These are phyloP conservation scores for Sphagnum fallax DNA, from an alignment of 228 moss, liverwort and hornwort species.

Conservation along the genomic window DNA sequence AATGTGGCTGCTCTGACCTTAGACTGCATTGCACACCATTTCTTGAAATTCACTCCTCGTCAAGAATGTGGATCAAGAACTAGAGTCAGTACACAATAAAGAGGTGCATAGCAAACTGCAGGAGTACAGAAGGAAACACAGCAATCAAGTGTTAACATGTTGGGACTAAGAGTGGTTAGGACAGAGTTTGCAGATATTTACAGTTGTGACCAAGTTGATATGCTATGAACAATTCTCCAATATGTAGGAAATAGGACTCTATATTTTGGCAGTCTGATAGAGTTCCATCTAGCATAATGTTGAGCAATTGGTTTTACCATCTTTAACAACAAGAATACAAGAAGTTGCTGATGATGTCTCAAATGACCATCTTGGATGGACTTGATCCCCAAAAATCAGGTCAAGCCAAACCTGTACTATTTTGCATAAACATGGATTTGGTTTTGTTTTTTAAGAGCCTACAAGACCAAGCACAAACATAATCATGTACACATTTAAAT, in stretches of 20 bases:
- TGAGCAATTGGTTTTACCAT: slow-evolving; percentile 26
- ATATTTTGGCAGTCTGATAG: too few species aligned
- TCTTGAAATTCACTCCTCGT: slow-evolving; percentile 78
- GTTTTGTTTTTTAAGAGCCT: background rate
- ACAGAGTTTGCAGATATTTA: too few species aligned
- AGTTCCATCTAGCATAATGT: too few species aligned
- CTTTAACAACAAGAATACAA: slow-evolving; percentile 53
- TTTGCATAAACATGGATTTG: background rate
- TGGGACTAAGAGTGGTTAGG: too few species aligned
- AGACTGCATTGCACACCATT: slow-evolving; percentile 84
- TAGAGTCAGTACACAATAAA: background rate
- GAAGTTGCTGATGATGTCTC: slow-evolving; percentile 43
- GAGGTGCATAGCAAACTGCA: too few species aligned
- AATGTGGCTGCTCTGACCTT: slow-evolving; percentile 79
- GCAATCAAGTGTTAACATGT: too few species aligned
- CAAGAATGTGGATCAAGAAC: slow-evolving; percentile 14
- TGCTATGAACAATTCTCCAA: too few species aligned
- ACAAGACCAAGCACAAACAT: background rate
- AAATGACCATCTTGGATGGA: slow-evolving; percentile 78
- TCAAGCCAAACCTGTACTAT: background rate
- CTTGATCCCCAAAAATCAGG: slow-evolving; percentile 17
- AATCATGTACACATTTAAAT: too few species aligned
- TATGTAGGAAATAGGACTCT: too few species aligned
- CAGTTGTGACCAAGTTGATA: too few species aligned
- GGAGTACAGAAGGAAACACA: too few species aligned